A percentile compares a stretch with the other conserved stretches of the same genome.
phyloP scores from a whole-genome alignment of 1,139 yeast genomes.

The Meyerozyma smithsonii region DNA sequence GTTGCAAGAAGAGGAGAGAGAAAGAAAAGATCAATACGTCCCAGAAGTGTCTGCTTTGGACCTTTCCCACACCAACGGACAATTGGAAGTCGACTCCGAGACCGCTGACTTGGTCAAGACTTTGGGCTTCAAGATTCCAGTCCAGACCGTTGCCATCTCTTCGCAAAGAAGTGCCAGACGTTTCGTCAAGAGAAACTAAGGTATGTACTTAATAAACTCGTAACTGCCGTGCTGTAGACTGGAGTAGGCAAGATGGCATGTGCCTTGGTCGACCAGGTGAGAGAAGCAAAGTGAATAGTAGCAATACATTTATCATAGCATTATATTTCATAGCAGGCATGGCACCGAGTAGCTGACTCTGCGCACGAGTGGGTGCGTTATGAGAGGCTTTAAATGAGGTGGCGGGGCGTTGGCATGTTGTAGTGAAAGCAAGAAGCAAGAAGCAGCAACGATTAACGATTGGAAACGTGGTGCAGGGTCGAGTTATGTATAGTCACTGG shows the following conservation, averaged over 20 bases:
- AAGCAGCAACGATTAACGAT: too few species aligned
- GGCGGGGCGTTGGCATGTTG: too few species aligned
- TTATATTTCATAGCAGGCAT: too few species aligned
- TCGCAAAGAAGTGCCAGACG: slow-evolving; percentile 93
- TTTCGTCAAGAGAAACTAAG: slow-evolving; percentile 90
- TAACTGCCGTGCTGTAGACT: neutral
- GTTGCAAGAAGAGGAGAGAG: slow-evolving; percentile 99
- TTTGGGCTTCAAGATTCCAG: slow-evolving; percentile 94
- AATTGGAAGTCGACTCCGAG: slow-evolving; percentile 96
- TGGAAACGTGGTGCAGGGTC: too few species aligned
- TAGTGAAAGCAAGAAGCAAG: neutral
- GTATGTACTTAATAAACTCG: slow-evolving; percentile 9
- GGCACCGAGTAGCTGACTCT: too few species aligned
- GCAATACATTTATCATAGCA: too few species aligned
- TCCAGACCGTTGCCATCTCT: slow-evolving; percentile 87
- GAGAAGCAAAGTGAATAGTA: neutral
- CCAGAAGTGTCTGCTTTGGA: slow-evolving; percentile 99
- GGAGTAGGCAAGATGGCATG: too few species aligned
- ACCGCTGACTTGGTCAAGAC: slow-evolving; percentile 95
- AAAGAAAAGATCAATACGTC: slow-evolving; percentile 99
- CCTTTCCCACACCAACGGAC: slow-evolving; percentile 93
- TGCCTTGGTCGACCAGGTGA: too few species aligned
- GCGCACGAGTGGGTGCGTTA: too few species aligned
- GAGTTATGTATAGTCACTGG: too few species aligned
- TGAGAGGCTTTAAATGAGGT: too few species aligned